phyloP scores from a whole-genome alignment of 2,329 filamentous ascomycete species.

The Pleurostoma richardsiae region DNA sequence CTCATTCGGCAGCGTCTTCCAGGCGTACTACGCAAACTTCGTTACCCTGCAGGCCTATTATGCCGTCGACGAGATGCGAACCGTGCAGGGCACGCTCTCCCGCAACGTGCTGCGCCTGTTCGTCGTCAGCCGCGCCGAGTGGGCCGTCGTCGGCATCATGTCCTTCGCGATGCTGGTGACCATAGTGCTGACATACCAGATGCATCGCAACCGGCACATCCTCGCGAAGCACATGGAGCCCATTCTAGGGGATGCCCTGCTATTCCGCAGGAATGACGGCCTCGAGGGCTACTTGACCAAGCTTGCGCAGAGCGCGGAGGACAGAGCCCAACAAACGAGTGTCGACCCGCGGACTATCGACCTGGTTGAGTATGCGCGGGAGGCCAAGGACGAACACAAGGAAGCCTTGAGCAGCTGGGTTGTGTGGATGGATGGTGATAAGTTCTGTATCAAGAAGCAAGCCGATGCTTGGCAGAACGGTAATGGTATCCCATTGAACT shows the following conservation, averaged over 20 bases:
- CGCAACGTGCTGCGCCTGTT: too few species aligned
- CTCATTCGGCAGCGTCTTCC: too few species aligned
- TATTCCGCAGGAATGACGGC: not conserved
- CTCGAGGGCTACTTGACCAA: not conserved
- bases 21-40: too few species aligned
- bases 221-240: not conserved
- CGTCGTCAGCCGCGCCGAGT: too few species aligned
- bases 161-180: not conserved
- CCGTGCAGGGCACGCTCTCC: too few species aligned
- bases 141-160: not conserved
- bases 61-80: too few species aligned
- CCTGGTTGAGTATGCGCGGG: not conserved
- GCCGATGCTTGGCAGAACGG: not conserved
- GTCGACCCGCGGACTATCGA: not conserved
- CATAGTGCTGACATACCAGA: not conserved
- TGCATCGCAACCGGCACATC: not conserved
- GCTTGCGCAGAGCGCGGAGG: not conserved
- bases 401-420: not conserved
- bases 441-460: not conserved
- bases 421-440: not conserved
- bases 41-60: too few species aligned
- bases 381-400: not conserved
- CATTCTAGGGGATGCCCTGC: not conserved
- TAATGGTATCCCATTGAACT: not conserved
- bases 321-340: not conserved